Conservation (phyloP, 179 eudicot species). For the Pouteria campechiana region DNA sequence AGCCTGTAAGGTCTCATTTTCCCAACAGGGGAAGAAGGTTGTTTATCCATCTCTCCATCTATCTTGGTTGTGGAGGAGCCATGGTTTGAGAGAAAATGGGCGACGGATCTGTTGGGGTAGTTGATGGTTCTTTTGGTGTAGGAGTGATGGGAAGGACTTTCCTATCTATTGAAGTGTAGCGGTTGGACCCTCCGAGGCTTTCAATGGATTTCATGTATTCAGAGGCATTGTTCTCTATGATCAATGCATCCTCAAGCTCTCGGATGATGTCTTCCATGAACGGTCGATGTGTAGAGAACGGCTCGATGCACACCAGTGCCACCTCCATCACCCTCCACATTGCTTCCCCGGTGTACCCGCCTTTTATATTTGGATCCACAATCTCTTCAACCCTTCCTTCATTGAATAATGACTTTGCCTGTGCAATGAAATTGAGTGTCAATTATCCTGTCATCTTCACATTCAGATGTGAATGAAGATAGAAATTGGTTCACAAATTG, state of each 20-base stretch:
- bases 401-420: conserved; percentile 42
- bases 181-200: conserved; percentile 39
- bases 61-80: conserved; percentile 50
- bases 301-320: conserved; percentile 45
- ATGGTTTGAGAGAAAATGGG: conserved; percentile 20
- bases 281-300: conserved; percentile 40
- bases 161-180: conserved; percentile 41
- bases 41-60: conserved; percentile 1
- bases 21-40: no score
- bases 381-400: conserved; percentile 37
- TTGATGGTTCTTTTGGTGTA: no score
- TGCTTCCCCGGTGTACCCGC: conserved; percentile 44
- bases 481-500: conserved; percentile 1
- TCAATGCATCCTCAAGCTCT: conserved; percentile 51
- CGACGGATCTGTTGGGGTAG: conserved; percentile 23
- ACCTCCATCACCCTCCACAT: conserved; percentile 61
- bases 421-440: no score
- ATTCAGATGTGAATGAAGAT: no score
- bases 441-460: no score
- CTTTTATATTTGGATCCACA: conserved; percentile 43
- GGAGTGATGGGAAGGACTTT: conserved; percentile 16
- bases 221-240: conserved; percentile 47
- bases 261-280: conserved; percentile 44
- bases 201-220: conserved; percentile 49
- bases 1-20: no score